Evolutionary conservation across 306 rosid species (phyloP).

Genomic region (Phaseolus lunatus): DNA sequence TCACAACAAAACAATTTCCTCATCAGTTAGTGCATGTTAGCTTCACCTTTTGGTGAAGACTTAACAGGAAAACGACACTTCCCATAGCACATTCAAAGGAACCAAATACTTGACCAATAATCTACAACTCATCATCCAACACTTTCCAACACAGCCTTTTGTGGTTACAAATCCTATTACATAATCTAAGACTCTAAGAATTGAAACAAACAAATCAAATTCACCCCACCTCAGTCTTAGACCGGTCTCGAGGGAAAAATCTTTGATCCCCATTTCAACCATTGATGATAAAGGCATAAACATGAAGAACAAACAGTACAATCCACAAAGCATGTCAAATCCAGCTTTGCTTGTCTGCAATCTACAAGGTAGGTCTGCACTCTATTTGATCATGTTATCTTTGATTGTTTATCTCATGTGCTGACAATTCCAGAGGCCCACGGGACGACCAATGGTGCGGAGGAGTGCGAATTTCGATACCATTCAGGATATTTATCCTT

Average conservation of each 20-base stretch:
- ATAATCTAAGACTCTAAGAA: conserved; percentile 40
- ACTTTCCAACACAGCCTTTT: conserved; percentile 3
- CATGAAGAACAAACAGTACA: conserved; percentile 39
- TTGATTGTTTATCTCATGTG: conserved; percentile 30
- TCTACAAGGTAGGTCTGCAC: conserved; percentile 34
- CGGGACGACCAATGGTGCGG: conserved; percentile 76
- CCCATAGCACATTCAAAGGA: neutral
- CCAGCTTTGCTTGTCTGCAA: conserved; percentile 40
- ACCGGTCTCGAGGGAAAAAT: conserved; percentile 28
- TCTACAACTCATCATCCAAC: neutral
- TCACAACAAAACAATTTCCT: conserved; percentile 42
- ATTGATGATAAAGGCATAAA: neutral
- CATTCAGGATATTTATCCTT: conserved; percentile 79
- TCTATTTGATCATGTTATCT: conserved; percentile 27
- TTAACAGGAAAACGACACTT: conserved; percentile 22
- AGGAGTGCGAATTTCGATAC: conserved; percentile 65
- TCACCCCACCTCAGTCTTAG: conserved; percentile 38
- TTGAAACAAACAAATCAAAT: conserved; percentile 21
- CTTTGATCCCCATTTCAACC: conserved; percentile 43
- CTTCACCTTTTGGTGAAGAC: conserved; percentile 33
- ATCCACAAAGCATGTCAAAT: conserved; percentile 42
- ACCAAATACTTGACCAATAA: neutral
- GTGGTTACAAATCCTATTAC: conserved; percentile 17
- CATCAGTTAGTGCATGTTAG: conserved; percentile 35
- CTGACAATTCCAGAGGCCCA: conserved; percentile 83